Conservation (phyloP, 1,284 basidiomycete genomes). For the Leccinum angustisporum region DNA sequence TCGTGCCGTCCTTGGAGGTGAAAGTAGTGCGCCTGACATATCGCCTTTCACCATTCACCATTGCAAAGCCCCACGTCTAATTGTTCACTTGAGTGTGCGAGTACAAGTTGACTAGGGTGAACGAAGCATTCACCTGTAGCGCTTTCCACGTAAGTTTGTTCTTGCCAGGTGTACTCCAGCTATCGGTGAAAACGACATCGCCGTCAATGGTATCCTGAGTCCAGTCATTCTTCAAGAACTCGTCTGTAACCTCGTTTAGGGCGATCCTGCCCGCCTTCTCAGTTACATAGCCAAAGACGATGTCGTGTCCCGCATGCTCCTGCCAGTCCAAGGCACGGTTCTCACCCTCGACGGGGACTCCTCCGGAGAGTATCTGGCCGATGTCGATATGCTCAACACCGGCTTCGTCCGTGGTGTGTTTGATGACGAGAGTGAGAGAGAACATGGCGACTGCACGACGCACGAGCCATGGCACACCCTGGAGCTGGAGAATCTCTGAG, state of each 20-base stretch:
- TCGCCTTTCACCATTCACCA: constrained; percentile 56
- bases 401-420: constrained; percentile 43
- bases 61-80: constrained; percentile 72
- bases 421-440: constrained; percentile 42
- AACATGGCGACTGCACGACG: constrained; percentile 43
- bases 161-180: constrained; percentile 53
- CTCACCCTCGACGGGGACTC: constrained; percentile 43
- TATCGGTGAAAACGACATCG: constrained; percentile 49
- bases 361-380: constrained; percentile 44
- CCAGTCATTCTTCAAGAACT: constrained; percentile 55
- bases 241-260: constrained; percentile 47
- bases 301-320: constrained; percentile 38
- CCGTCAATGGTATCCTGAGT: constrained; percentile 52
- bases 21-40: constrained; percentile 65
- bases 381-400: constrained; percentile 48
- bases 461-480: constrained; percentile 50
- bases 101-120: constrained; percentile 1
- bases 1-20: constrained; percentile 51
- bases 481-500: constrained; percentile 50
- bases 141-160: constrained; percentile 53
- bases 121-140: constrained; percentile 44
- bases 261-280: constrained; percentile 51
- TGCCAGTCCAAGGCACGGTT: constrained; percentile 42
- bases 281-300: constrained; percentile 44
- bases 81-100: constrained; percentile 4